A percentile compares a stretch with the other conserved stretches of the same genome.
phyloP scores from a whole-genome alignment of 1,139 yeast genomes.

The Saccharomyces hybrid region DNA sequence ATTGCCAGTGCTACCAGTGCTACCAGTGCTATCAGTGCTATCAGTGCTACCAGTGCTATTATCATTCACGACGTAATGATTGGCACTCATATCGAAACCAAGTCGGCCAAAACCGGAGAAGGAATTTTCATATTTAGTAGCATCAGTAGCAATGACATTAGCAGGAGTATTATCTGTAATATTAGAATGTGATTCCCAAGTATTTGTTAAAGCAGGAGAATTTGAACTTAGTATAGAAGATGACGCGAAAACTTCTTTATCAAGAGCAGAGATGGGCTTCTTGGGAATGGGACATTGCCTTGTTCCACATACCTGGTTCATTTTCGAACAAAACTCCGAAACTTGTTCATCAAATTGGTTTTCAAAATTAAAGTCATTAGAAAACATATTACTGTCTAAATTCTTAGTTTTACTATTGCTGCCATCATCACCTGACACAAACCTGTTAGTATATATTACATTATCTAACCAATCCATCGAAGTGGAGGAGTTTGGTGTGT shows the following conservation, averaged over 20 bases:
- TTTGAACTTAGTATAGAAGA: neutral
- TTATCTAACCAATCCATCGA: conserved; percentile 24
- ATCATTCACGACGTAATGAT: neutral
- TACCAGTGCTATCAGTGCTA: neutral
- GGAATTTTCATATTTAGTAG: neutral
- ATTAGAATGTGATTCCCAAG: conserved; percentile 10
- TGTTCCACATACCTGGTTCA: conserved; percentile 83
- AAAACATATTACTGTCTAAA: conserved; percentile 14
- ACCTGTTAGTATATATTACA: conserved; percentile 2
- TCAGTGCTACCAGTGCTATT: conserved; percentile 1
- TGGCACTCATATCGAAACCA: conserved; percentile 4
- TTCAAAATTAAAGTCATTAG: conserved; percentile 33
- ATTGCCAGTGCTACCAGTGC: neutral
- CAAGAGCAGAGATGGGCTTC: conserved; percentile 9
- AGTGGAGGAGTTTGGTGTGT: conserved; percentile 12
- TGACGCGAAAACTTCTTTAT: neutral
- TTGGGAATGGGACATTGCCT: conserved; percentile 62
- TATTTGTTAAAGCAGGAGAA: conserved; percentile 5
- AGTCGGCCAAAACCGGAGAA: conserved; percentile 11
- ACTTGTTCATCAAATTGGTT: conserved; percentile 44
- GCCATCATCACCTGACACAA: neutral
- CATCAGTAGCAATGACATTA: conserved; percentile 1
- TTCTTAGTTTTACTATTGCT: neutral
- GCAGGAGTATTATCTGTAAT: conserved; percentile 7
- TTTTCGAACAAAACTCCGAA: conserved; percentile 61